These are phyloP conservation scores for Chalciporus chontae DNA, from an alignment of 768 basidiomycete species.

Conservation along the genomic window DNA sequence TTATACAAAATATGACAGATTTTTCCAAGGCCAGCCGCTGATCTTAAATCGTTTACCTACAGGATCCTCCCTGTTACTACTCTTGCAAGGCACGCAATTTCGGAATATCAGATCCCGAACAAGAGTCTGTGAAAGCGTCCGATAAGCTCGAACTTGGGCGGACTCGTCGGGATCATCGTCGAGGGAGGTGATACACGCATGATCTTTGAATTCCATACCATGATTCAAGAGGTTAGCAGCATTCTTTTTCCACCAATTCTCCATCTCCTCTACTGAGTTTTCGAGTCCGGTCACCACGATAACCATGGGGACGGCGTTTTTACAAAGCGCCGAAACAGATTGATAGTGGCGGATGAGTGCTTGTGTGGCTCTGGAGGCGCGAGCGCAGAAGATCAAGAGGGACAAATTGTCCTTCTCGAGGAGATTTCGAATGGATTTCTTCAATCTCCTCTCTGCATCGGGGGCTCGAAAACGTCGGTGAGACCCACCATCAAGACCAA, in stretches of 20 bases:
- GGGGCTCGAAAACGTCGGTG: slow-evolving; percentile 22
- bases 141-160: slow-evolving; percentile 13
- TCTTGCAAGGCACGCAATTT: slow-evolving; percentile 12
- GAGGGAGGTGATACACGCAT: slow-evolving; percentile 33
- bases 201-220: slow-evolving; percentile 27
- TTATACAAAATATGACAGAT: slow-evolving; percentile 16
- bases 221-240: slow-evolving; percentile 11
- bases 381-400: slow-evolving; percentile 41
- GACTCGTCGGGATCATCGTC: slow-evolving; percentile 20
- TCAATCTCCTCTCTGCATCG: slow-evolving; percentile 26
- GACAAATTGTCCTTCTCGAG: slow-evolving; percentile 33
- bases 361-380: slow-evolving; percentile 38
- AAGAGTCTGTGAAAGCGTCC: slow-evolving; percentile 20
- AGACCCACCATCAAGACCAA: slow-evolving; percentile 34
- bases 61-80: background rate
- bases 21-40: slow-evolving; percentile 11
- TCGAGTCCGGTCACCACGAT: slow-evolving; percentile 42
- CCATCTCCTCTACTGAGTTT: slow-evolving; percentile 30
- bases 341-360: slow-evolving; percentile 37
- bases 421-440: slow-evolving; percentile 30
- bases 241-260: slow-evolving; percentile 34
- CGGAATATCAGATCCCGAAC: slow-evolving; percentile 24
- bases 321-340: slow-evolving; percentile 31
- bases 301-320: slow-evolving; percentile 31
- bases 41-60: background rate